Conservation (phyloP, 805 yeast species). For the Grigorovia jiainica region DNA sequence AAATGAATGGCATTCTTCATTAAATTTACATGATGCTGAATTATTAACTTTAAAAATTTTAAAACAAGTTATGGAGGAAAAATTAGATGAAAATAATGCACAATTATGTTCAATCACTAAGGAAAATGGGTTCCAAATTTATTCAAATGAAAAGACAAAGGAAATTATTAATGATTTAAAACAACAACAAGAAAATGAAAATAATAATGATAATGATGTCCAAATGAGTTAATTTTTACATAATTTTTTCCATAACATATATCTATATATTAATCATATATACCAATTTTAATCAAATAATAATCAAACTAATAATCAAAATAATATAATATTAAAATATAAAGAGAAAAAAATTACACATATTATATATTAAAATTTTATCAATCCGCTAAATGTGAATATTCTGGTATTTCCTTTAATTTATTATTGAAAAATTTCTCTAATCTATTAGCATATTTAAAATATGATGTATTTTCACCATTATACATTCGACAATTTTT, state of each 20-base stretch:
- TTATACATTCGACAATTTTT: conserved; percentile 89
- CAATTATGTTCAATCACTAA: conserved; percentile 90
- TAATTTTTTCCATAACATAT: neutral
- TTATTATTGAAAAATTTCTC: conserved; percentile 81
- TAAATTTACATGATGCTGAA: conserved; percentile 90
- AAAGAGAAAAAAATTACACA: neutral
- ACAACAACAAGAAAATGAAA: conserved; percentile 51
- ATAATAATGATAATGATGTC: conserved; percentile 25
- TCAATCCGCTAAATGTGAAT: conserved; percentile 67
- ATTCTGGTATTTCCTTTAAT: conserved; percentile 86
- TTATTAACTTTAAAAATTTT: conserved; percentile 75
- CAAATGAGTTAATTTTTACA: conserved; percentile 21
- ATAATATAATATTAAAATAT: neutral
- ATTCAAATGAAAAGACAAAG: conserved; percentile 73
- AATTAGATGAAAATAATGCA: conserved; percentile 87
- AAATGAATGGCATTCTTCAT: conserved; percentile 88
- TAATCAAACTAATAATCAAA: neutral
- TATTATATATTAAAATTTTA: no score
- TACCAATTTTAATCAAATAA: no score
- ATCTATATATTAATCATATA: neutral
- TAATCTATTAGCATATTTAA: conserved; percentile 85
- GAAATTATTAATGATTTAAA: conserved; percentile 69
- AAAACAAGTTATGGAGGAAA: conserved; percentile 99
- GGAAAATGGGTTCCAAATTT: conserved; percentile 77
- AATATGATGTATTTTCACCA: conserved; percentile 90